These are phyloP conservation scores for Lodderomyces pseudojiufengensis DNA, from an alignment of 1,139 yeast genomes.

Conservation along the genomic window DNA sequence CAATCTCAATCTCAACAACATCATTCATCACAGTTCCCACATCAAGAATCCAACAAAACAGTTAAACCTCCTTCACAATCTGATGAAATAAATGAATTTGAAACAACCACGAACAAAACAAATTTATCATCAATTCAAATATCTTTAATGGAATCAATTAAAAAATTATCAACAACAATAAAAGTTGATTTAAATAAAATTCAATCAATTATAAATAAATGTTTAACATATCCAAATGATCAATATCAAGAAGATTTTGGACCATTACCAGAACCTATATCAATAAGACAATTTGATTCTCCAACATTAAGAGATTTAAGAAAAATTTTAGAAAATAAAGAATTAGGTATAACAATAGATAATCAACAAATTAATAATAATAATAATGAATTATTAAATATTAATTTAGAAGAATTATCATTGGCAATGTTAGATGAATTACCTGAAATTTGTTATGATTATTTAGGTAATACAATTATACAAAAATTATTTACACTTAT, in stretches of 20 bases:
- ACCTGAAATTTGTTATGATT: conserved; percentile 89
- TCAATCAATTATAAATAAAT: conserved; percentile 28
- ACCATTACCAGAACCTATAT: conserved; percentile 64
- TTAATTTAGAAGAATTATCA: conserved; percentile 79
- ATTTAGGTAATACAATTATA: conserved; percentile 91
- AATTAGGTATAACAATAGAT: conserved; percentile 19
- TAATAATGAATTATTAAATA: conserved; percentile 23
- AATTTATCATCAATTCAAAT: conserved; percentile 25
- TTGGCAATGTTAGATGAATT: conserved; percentile 83
- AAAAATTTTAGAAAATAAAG: conserved; percentile 49
- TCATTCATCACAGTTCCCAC: no score
- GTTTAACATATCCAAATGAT: conserved; percentile 30
- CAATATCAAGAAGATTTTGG: conserved; percentile 53
- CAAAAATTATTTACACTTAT: conserved; percentile 81
- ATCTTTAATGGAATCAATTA: conserved; percentile 21
- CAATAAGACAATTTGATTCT: conserved; percentile 75
- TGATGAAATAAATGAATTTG: conserved; percentile 10
- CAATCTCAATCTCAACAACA: conserved; percentile 4
- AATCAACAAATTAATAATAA: conserved; percentile 4
- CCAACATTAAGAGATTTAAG: conserved; percentile 68
- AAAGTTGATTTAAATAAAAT: conserved; percentile 30
- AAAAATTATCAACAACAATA: conserved; percentile 16
- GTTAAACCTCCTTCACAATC: conserved; percentile 4
- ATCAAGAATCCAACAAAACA: no score
- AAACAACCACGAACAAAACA: conserved; percentile 16